Evolutionary conservation across 2,329 filamentous ascomycete genomes (phyloP).

Genomic region (Cytospora mali): DNA sequence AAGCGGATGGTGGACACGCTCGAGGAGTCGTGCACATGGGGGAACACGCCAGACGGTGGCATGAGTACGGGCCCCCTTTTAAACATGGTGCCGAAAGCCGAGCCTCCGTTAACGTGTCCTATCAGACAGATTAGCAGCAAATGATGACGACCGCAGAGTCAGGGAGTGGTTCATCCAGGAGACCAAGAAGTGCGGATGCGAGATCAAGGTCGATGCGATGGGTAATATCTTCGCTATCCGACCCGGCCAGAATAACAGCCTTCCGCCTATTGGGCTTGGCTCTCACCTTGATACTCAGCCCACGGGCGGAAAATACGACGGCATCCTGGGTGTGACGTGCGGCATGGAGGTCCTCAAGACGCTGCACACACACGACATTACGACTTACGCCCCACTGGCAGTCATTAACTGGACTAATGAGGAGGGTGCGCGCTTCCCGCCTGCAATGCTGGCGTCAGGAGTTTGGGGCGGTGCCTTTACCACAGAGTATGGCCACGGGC

Average conservation of each 20-base stretch:
- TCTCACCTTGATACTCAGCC: slow-evolving; percentile 63
- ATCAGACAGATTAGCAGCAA: too few relatives aligned
- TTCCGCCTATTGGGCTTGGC: slow-evolving; percentile 65
- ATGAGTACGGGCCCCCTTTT: too few relatives aligned
- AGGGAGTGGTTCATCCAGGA: slow-evolving; percentile 30
- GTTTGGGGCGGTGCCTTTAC: slow-evolving; percentile 27
- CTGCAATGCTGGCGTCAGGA: slow-evolving; percentile 26
- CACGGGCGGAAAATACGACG: slow-evolving; percentile 64
- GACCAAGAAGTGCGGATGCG: slow-evolving; percentile 27
- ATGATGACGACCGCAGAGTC: slow-evolving; percentile 30
- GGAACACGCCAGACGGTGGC: too few relatives aligned
- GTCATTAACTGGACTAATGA: slow-evolving; percentile 70
- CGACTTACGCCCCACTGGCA: slow-evolving; percentile 67
- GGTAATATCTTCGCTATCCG: slow-evolving; percentile 45
- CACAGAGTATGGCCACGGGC: slow-evolving; percentile 14
- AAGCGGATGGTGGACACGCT: too few relatives aligned
- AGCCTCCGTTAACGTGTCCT: too few relatives aligned
- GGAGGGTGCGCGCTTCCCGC: slow-evolving; percentile 30
- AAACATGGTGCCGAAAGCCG: too few relatives aligned
- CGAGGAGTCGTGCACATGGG: too few relatives aligned
- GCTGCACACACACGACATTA: slow-evolving; percentile 63
- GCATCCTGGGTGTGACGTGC: slow-evolving; percentile 69
- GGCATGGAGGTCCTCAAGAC: slow-evolving; percentile 68
- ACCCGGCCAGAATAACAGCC: slow-evolving; percentile 58
- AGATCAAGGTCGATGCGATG: slow-evolving; percentile 30